Base-by-base conservation (phyloP, 768 basidiomycete species). In the Artomyces pyxidatus region DNA sequence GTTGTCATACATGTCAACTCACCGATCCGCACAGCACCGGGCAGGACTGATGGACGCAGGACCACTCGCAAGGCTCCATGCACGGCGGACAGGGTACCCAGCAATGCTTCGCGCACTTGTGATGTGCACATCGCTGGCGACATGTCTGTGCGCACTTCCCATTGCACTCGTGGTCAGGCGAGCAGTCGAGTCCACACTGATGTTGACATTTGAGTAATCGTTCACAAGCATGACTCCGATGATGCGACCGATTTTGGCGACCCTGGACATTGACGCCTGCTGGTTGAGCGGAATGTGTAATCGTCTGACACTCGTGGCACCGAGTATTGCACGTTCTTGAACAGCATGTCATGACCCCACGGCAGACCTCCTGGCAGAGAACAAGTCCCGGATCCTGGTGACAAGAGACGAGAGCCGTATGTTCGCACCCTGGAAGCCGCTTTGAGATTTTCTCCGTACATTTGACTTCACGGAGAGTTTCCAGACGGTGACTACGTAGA, bases 1-100 rank as follows among this genome's bases (percentile, higher is more conserved):
- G n/a, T n/a, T n/a, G n/a, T n/a, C n/a, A n/a, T n/a, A 23, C 9
- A 16, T 22, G 6, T 12, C 2, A n/a, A 51, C 68, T 52, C 32
- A 70, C 68, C 44, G 68, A 67, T 8, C 68, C 65, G 45, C 70
- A 71, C 0, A 65, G 57, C 1, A 71, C 60, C 1, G 60, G 54
- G 52, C 70, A 71, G 3, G 42, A 46, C 10, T 60, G 47, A 47
- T 71, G 70, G 8, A 53, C 35, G 52, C 70, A 71, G 8, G 25
- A 19, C 66, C 70, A 69, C 25, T 49, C 39, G 45, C 70, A 71
- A 4, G 61, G 57, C 38, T 67, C 61, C 58, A 64, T 60, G 47
- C 70, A 70, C 3, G 66, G 62, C 0, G 65, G 56, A 19, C 67
- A 67, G 10, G 62, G 58, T 6, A 55, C 58, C 8, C 59, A 63